phyloP scores from a whole-genome alignment of 106 monocot species.

The Triglochin maritima region DNA sequence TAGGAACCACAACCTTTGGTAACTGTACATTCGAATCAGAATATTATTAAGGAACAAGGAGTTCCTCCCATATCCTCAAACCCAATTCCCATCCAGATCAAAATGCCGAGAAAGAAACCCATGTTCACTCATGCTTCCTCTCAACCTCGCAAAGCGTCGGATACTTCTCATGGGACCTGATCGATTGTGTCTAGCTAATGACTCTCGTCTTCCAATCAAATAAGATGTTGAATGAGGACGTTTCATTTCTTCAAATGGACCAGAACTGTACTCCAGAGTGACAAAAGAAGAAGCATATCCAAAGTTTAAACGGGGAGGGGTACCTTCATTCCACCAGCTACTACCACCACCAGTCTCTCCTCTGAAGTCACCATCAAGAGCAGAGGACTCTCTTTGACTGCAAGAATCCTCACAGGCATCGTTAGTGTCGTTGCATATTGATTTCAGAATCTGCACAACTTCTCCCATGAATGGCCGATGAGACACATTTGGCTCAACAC shows the following conservation, averaged over 20 bases:
- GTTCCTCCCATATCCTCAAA: slow-evolving; percentile 2
- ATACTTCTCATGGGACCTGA: slow-evolving; percentile 65
- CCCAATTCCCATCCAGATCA: slow-evolving; percentile 10
- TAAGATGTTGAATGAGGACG: slow-evolving; percentile 30
- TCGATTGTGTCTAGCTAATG: slow-evolving; percentile 26
- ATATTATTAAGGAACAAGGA: background rate
- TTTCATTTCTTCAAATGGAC: slow-evolving; percentile 32
- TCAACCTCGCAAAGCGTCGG: slow-evolving; percentile 41
- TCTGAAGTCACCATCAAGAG: slow-evolving; percentile 27
- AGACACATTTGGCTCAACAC: slow-evolving; percentile 56
- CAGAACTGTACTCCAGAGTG: slow-evolving; percentile 79
- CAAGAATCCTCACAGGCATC: slow-evolving; percentile 34
- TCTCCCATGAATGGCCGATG: slow-evolving; percentile 97
- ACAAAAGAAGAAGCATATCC: slow-evolving; percentile 41
- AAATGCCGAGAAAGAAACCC: slow-evolving; percentile 30
- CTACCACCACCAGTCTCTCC: slow-evolving; percentile 33
- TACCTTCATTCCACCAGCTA: slow-evolving; percentile 36
- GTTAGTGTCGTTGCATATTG: slow-evolving; percentile 53
- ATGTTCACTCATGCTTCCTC: slow-evolving; percentile 74
- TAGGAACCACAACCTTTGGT: background rate
- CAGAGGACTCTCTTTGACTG: slow-evolving; percentile 40
- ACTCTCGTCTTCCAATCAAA: slow-evolving; percentile 21
- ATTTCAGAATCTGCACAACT: slow-evolving; percentile 81
- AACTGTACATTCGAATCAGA: slow-evolving; percentile 16
- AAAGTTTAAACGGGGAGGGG: slow-evolving; percentile 20